Conservation (phyloP, 345 rosid genomes). For the Linum trigynum region DNA sequence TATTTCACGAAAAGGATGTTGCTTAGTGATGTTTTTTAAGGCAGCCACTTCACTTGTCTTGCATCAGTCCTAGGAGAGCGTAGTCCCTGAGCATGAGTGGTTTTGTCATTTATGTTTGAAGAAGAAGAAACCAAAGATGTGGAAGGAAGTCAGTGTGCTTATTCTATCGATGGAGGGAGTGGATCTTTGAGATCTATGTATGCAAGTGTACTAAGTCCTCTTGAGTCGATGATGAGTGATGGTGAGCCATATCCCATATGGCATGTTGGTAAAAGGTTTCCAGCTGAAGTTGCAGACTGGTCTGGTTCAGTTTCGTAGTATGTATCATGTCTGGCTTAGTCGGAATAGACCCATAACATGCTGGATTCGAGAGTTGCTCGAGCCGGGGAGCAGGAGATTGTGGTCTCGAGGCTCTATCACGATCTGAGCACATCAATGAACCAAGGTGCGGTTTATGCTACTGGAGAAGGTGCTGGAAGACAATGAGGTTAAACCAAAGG, state of each 20-base stretch:
- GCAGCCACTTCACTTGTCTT: conserved; percentile 63
- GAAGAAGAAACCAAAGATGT: conserved; percentile 31
- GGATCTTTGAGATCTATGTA: conserved; percentile 28
- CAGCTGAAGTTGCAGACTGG: conserved; percentile 85
- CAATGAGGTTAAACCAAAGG: conserved; percentile 31
- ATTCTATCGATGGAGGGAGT: conserved; percentile 24
- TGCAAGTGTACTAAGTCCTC: conserved; percentile 26
- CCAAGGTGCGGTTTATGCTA: conserved; percentile 39
- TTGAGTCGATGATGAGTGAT: conserved; percentile 47
- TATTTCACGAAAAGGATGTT: conserved; percentile 48
- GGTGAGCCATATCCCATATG: conserved; percentile 34
- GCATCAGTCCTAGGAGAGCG: conserved; percentile 51
- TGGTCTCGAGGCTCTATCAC: conserved; percentile 51
- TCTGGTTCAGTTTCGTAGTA: conserved; percentile 56
- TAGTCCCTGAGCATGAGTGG: conserved; percentile 64
- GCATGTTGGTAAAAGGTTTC: conserved; percentile 69
- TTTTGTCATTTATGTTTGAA: conserved; percentile 59
- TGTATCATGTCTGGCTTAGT: conserved; percentile 21
- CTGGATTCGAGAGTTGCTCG: conserved; percentile 38
- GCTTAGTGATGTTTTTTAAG: conserved; percentile 76
- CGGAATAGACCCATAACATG: conserved; percentile 40
- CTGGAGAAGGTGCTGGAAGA: conserved; percentile 16
- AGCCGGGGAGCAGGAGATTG: conserved; percentile 57
- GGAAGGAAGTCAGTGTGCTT: conserved; percentile 28
- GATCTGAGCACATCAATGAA: conserved; percentile 41